Evolutionary conservation across 169 alveolate genomes (phyloP).

Genomic region (Cryptosporidium andersoni): DNA sequence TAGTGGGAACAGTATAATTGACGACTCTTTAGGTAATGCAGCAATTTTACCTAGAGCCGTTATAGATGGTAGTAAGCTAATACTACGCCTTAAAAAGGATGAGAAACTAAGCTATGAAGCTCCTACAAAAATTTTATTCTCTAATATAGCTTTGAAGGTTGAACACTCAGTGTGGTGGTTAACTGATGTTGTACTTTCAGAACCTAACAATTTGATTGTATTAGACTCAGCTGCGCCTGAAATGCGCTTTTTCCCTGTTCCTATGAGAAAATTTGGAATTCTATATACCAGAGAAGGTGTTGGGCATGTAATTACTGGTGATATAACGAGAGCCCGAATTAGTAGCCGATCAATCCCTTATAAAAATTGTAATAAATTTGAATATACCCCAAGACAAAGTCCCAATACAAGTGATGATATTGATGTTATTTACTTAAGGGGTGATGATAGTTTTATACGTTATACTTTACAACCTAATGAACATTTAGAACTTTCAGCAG

Average conservation of each 20-base stretch:
- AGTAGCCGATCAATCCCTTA: conserved; percentile 55
- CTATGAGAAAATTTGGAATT: conserved; percentile 67
- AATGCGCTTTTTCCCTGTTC: conserved; percentile 65
- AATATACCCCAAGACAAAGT: conserved; percentile 51
- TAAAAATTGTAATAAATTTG: conserved; percentile 67
- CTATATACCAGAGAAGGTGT: conserved; percentile 70
- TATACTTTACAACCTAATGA: conserved; percentile 65
- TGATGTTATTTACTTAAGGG: conserved; percentile 57
- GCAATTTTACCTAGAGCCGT: conserved; percentile 43
- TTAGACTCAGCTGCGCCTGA: conserved; percentile 56
- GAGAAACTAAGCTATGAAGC: conserved; percentile 61
- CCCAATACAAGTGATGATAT: conserved; percentile 33
- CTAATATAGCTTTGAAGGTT: conserved; percentile 36
- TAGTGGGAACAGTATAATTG: too few species aligned
- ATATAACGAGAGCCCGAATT: conserved; percentile 46
- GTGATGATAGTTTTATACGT: conserved; percentile 58
- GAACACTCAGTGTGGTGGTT: conserved; percentile 70
- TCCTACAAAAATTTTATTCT: conserved; percentile 61
- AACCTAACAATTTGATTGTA: conserved; percentile 36
- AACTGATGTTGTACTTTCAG: conserved; percentile 49
- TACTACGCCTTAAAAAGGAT: conserved; percentile 51
- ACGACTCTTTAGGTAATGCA: not conserved
- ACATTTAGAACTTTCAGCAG: conserved; percentile 61
- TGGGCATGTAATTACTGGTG: conserved; percentile 70
- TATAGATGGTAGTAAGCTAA: conserved; percentile 60